Evolutionary conservation across 768 basidiomycete genomes (phyloP), one percentile per base, ranked within the genome.

Genomic region (Mrakia blollopis): DNA sequence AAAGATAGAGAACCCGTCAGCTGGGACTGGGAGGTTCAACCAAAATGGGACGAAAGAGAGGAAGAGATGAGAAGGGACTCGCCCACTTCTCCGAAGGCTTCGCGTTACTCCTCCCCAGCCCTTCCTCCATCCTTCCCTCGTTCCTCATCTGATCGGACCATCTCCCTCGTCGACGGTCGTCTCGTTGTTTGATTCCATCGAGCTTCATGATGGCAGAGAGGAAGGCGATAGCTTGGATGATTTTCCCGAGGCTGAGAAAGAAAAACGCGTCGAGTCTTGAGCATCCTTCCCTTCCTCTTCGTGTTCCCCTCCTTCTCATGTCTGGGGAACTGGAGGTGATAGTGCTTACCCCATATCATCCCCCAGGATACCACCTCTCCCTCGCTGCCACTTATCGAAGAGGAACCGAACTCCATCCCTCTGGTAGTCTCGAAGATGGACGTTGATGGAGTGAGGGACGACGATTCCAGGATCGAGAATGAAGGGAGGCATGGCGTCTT

Each of bases 301-400:
- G 5, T 11, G 10, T 44, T 6, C n/a, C n/a, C n/a, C n/a, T n/a
- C n/a, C n/a, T n/a, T n/a, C n/a, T n/a, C n/a, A n/a, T n/a, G n/a
- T n/a, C n/a, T n/a, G n/a, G n/a, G n/a, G n/a, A n/a, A n/a, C n/a
- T n/a, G n/a, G n/a, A n/a, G n/a, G n/a, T n/a, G n/a, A n/a, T n/a
- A n/a, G n/a, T n/a, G 21, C 47, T 14, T 50, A 50, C 71, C 93
- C 96, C 96, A 98, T 98, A 81, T 98, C 96, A 82, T 98, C 96
- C 7, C 96, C 96, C 6, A 98, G 86, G 14, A 98, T 82, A 0
- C 91, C 95, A 0, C 96, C 96, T 62, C 86, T 85, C 0, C 86
- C 87, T 79, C 90, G 85, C 39, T 85, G 83, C 81, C 91, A 97
- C 68, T 89, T 87, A 21, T 87, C 85, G 84, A 88, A 97, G 67